A percentile compares a stretch with the other conserved stretches of the same genome.
These are phyloP conservation scores for Dictyostelium intermedium DNA, from an alignment of 78 protist species.

Conservation along the genomic window DNA sequence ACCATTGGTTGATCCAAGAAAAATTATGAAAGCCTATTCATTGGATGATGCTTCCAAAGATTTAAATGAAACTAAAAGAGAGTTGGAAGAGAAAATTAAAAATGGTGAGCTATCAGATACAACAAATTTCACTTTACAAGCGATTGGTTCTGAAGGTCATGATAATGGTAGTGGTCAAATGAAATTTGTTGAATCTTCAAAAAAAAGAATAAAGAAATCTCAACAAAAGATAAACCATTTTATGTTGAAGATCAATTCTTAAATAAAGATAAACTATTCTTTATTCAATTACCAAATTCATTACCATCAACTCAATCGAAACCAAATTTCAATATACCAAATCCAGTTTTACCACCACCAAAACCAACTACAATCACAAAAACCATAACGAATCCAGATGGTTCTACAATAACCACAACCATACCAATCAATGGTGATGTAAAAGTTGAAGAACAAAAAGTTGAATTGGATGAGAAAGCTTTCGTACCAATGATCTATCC, in stretches of 20 bases:
- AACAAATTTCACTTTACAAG: neutral
- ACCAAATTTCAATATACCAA: conserved; percentile 4
- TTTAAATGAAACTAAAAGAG: conserved; percentile 20
- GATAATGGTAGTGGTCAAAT: neutral
- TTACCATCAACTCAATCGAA: neutral
- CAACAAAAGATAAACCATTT: conserved; percentile 23
- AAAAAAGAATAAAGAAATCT: neutral
- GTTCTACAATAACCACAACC: neutral
- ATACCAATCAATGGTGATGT: neutral
- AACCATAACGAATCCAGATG: neutral
- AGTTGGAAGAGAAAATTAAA: conserved; percentile 11
- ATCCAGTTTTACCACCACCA: conserved; percentile 5
- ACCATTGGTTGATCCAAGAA: conserved; percentile 74
- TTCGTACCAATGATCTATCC: conserved; percentile 62
- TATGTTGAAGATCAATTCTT: conserved; percentile 26
- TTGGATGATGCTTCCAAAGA: conserved; percentile 54
- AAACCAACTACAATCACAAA: neutral
- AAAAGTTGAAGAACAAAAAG: neutral
- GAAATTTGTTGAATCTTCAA: neutral
- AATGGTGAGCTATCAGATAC: conserved; percentile 73
- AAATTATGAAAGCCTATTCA: conserved; percentile 56
- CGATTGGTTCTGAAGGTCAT: neutral
- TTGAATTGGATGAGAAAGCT: neutral
- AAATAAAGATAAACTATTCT: conserved; percentile 35
- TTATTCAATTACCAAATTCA: conserved; percentile 31